A percentile compares a stretch with the other conserved stretches of the same genome.
phyloP scores from a whole-genome alignment of 1,284 basidiomycete genomes.

The Kwoniella shivajii region DNA sequence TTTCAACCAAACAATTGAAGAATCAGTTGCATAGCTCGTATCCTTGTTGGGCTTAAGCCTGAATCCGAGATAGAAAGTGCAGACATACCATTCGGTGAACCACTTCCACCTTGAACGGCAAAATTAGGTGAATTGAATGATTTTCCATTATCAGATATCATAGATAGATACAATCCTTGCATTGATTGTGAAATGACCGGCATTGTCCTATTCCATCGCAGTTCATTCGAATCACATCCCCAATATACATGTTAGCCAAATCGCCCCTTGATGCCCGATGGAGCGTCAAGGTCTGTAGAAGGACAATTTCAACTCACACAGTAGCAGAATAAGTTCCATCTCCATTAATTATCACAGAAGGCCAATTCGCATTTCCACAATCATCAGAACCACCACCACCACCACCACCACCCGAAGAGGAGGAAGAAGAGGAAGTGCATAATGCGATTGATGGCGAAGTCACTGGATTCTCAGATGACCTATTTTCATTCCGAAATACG shows the following conservation, averaged over 20 bases:
- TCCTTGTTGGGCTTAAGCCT: too few species aligned
- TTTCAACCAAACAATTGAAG: not conserved
- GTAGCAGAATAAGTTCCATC: slow-evolving; percentile 22
- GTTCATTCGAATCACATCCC: not conserved
- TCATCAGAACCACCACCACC: not conserved
- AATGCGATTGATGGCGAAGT: slow-evolving; percentile 17
- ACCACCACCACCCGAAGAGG: not conserved
- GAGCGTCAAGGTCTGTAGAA: too few species aligned
- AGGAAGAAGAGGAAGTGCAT: slow-evolving; percentile 6
- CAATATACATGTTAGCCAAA: too few species aligned
- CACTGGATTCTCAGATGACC: slow-evolving; percentile 14
- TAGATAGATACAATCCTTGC: slow-evolving; percentile 15
- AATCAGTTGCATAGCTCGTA: too few species aligned
- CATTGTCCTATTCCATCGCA: slow-evolving; percentile 8
- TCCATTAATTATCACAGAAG: slow-evolving; percentile 10
- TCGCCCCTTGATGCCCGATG: too few species aligned
- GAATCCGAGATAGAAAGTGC: too few species aligned
- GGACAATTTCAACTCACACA: too few species aligned
- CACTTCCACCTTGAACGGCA: slow-evolving; percentile 9
- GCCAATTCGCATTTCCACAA: slow-evolving; percentile 17
- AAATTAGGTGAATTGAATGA: slow-evolving; percentile 17
- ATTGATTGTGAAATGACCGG: slow-evolving; percentile 14
- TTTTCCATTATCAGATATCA: slow-evolving; percentile 6
- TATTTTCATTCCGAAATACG: too few species aligned
- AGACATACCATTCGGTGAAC: slow-evolving; percentile 12